Percentiles rank a stretch among this genome's conserved stretches.
Evolutionary conservation across 371 early-diverging fungal genomes (phyloP).

Genomic region (Syncephalis plumigaleata): DNA sequence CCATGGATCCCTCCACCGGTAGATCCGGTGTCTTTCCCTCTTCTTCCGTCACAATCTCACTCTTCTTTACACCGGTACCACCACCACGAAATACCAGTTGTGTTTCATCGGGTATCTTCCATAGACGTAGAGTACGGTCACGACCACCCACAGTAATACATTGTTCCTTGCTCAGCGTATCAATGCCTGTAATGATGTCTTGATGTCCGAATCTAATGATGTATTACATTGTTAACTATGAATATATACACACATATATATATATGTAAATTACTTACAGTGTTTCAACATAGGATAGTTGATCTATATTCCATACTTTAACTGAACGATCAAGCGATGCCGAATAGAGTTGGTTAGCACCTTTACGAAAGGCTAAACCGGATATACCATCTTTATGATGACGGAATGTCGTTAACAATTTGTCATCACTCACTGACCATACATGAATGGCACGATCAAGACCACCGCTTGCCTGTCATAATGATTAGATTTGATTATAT

Average conservation of each 20-base stretch:
- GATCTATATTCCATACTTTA: constrained; percentile 91
- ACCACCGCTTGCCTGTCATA: constrained; percentile 46
- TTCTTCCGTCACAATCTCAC: constrained; percentile 4
- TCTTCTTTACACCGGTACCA: constrained; percentile 7
- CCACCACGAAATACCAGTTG: constrained; percentile 87
- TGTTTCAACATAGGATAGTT: constrained; percentile 84
- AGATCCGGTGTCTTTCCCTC: constrained; percentile 10
- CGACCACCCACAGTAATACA: constrained; percentile 87
- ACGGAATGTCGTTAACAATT: constrained; percentile 48
- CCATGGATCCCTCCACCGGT: constrained; percentile 55
- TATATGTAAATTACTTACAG: constrained; percentile 18
- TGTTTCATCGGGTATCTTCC: constrained; percentile 89
- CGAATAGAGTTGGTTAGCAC: constrained; percentile 73
- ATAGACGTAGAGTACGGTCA: constrained; percentile 78
- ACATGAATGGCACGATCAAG: constrained; percentile 77
- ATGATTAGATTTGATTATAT: neutral
- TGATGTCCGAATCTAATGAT: constrained; percentile 95
- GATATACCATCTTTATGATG: constrained; percentile 84
- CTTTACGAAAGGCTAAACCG: constrained; percentile 74
- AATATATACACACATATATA: neutral
- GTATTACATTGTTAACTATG: neutral
- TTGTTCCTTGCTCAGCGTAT: constrained; percentile 65
- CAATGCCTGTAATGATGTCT: constrained; percentile 63
- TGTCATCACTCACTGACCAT: constrained; percentile 67
- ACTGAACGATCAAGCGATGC: constrained; percentile 83